Conservation (phyloP, 108 stramenopile species). For the Bacterosira constricta region DNA sequence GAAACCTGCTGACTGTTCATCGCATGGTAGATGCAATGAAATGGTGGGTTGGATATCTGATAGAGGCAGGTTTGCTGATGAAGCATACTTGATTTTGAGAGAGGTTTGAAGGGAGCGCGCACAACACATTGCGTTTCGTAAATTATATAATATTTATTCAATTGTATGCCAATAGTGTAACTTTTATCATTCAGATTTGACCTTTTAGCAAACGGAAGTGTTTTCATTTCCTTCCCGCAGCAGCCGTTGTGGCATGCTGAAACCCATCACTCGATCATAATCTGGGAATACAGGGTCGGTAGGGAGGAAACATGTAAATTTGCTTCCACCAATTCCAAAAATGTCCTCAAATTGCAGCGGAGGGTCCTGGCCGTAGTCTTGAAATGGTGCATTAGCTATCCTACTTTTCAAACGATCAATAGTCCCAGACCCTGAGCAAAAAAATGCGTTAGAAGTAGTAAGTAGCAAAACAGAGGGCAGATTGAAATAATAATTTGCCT, state of each 20-base stretch:
- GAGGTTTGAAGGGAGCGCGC: neutral
- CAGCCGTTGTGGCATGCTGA: conserved; percentile 73
- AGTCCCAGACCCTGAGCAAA: conserved; percentile 56
- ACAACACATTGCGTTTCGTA: too few species aligned
- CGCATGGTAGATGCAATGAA: neutral
- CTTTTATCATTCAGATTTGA: too few species aligned
- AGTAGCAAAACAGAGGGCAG: too few species aligned
- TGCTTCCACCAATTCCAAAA: conserved; percentile 74
- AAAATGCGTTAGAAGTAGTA: neutral
- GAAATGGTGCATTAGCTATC: conserved; percentile 65
- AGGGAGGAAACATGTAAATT: conserved; percentile 78
- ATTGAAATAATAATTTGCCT: too few species aligned
- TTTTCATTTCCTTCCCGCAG: conserved; percentile 59
- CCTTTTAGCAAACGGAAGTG: conserved; percentile 24
- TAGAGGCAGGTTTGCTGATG: conserved; percentile 39
- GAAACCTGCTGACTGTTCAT: conserved; percentile 1
- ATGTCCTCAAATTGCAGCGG: conserved; percentile 68
- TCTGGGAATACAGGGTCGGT: conserved; percentile 82
- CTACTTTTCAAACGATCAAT: conserved; percentile 90
- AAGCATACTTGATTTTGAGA: conserved; percentile 44
- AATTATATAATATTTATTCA: too few species aligned
- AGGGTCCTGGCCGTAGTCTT: conserved; percentile 60
- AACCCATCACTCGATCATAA: conserved; percentile 81
- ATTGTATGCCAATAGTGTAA: too few species aligned
- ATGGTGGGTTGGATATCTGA: conserved; percentile 45